These are phyloP conservation scores for Ettlia oleoabundans DNA, from an alignment of 139 green algal species.

Conservation along the genomic window DNA sequence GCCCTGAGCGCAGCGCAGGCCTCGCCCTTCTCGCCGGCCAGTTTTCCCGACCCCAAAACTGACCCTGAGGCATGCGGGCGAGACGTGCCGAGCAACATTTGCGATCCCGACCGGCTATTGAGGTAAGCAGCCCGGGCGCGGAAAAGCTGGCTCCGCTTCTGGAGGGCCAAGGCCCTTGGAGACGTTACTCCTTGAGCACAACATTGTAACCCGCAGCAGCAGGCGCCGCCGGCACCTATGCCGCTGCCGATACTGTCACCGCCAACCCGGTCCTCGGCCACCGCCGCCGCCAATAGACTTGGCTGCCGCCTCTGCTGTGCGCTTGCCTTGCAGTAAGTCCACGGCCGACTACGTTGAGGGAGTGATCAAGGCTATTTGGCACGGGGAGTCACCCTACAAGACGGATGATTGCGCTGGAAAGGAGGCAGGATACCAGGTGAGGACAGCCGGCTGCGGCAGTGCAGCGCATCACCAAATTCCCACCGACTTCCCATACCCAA, in stretches of 20 bases:
- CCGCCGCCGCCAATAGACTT: too few species aligned
- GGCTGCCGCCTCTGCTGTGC: too few species aligned
- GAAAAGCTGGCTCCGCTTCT: too few species aligned
- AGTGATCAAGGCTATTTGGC: conserved; percentile 54
- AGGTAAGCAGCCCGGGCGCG: neutral
- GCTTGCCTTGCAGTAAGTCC: too few species aligned
- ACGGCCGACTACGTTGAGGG: conserved; percentile 60
- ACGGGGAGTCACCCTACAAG: conserved; percentile 50
- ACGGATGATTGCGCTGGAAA: conserved; percentile 14
- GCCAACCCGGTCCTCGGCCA: too few species aligned
- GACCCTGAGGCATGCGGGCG: conserved; percentile 33
- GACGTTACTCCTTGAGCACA: too few species aligned
- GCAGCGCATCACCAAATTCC: too few species aligned
- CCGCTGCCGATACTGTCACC: too few species aligned
- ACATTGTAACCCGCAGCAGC: neutral
- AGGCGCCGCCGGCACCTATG: neutral
- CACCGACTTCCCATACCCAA: too few species aligned
- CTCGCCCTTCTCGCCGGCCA: conserved; percentile 25
- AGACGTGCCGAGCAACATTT: conserved; percentile 45
- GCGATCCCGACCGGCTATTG: conserved; percentile 61
- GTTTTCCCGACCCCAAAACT: conserved; percentile 41
- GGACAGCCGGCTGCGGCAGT: neutral
- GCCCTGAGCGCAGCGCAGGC: neutral
- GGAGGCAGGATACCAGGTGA: conserved; percentile 48
- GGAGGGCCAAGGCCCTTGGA: too few species aligned